phyloP scores from a whole-genome alignment of 163 green algal genomes.

The Prototheca cutis region DNA sequence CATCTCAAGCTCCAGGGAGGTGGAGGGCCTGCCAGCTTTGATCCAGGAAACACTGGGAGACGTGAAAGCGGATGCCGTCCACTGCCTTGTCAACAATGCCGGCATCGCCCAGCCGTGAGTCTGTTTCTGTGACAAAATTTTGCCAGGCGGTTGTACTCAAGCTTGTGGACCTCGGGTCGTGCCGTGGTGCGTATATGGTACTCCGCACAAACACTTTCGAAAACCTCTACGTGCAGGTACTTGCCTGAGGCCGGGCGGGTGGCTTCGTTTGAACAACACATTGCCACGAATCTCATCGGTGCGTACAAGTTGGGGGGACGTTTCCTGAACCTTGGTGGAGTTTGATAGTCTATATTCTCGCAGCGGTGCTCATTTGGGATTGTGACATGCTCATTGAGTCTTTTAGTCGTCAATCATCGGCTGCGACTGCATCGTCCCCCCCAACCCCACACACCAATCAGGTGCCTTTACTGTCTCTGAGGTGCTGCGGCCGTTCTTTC shows the following conservation, averaged over 20 bases:
- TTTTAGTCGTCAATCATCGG: not conserved
- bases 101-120: slow-evolving; percentile 23
- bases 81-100: slow-evolving; percentile 32
- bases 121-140: too few species aligned
- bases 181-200: not conserved
- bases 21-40: not conserved
- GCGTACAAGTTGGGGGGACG: too few species aligned
- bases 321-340: too few species aligned
- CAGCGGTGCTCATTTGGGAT: too few species aligned
- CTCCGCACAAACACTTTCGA: not conserved
- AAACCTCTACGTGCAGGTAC: not conserved
- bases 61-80: not conserved
- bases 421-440: not conserved
- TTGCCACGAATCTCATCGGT: not conserved
- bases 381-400: too few species aligned
- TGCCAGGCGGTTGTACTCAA: too few species aligned
- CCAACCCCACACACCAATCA: slow-evolving; percentile 1
- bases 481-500: slow-evolving; percentile 23
- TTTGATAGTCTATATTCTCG: too few species aligned
- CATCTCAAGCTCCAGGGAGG: not conserved
- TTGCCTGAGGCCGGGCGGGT: not conserved
- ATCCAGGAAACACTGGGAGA: too few species aligned
- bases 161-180: not conserved
- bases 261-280: not conserved
- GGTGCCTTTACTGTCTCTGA: slow-evolving; percentile 34